These are phyloP conservation scores for Antitrichia curtipendula DNA, from an alignment of 225 moss, liverwort and hornwort genomes.

Conservation along the genomic window DNA sequence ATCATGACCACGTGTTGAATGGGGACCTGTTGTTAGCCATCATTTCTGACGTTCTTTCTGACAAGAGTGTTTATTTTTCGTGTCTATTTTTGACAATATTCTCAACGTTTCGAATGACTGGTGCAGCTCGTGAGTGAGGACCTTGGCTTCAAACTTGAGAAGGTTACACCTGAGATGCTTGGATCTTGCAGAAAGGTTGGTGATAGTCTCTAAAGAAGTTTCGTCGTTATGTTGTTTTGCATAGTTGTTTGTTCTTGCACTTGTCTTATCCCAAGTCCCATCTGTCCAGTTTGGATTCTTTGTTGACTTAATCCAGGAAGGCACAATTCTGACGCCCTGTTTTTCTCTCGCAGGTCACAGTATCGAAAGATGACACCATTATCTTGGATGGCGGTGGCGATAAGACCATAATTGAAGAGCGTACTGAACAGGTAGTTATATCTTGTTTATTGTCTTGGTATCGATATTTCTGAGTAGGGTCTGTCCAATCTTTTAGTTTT, in stretches of 20 bases:
- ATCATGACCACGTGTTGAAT: too few species aligned
- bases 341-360: conserved; percentile 14
- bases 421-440: conserved; percentile 52
- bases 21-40: neutral
- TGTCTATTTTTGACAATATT: neutral
- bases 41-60: neutral
- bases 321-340: too few species aligned
- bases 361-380: conserved; percentile 88
- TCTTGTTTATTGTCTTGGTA: neutral
- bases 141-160: conserved; percentile 84
- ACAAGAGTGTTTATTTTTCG: too few species aligned
- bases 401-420: conserved; percentile 70
- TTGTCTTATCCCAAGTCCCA: neutral
- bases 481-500: neutral
- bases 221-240: neutral
- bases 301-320: neutral
- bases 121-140: conserved; percentile 90
- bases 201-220: neutral
- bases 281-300: neutral
- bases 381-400: conserved; percentile 83
- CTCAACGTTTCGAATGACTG: too few species aligned
- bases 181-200: conserved; percentile 72
- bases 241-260: neutral
- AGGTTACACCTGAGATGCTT: conserved; percentile 65
- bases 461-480: neutral